phyloP scores from a whole-genome alignment of 352 stramenopile genomes.

The Aphanomyces euteiches region DNA sequence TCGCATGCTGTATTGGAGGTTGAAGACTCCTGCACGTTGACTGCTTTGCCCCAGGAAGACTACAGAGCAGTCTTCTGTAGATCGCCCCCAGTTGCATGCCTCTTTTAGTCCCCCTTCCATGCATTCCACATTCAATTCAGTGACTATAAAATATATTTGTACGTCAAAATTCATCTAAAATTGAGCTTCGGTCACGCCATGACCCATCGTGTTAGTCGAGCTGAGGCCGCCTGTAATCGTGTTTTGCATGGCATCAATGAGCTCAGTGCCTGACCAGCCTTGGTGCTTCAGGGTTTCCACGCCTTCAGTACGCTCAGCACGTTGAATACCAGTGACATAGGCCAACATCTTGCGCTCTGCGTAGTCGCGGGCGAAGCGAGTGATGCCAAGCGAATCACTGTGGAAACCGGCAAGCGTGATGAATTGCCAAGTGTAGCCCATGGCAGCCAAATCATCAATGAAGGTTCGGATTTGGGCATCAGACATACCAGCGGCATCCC shows the following conservation, averaged over 20 bases:
- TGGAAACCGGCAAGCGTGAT: slow-evolving; percentile 99
- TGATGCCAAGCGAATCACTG: slow-evolving; percentile 95
- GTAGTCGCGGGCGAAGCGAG: slow-evolving; percentile 91
- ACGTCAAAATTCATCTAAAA: slow-evolving; percentile 64
- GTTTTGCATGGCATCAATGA: slow-evolving; percentile 95
- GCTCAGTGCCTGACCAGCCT: slow-evolving; percentile 96
- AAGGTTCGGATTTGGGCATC: slow-evolving; percentile 92
- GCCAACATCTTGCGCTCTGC: slow-evolving; percentile 89
- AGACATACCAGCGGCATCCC: slow-evolving; percentile 95
- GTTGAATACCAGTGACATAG: slow-evolving; percentile 97
- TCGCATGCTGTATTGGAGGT: too few relatives aligned
- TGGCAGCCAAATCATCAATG: slow-evolving; percentile 91
- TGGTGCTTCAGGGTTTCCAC: slow-evolving; percentile 98
- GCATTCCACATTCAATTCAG: not conserved
- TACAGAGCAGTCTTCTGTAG: too few relatives aligned
- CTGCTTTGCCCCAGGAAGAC: too few relatives aligned
- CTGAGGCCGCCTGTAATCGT: slow-evolving; percentile 93
- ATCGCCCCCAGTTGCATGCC: too few relatives aligned
- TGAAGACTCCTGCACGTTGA: too few relatives aligned
- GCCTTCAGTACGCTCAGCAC: slow-evolving; percentile 90
- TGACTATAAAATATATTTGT: slow-evolving; percentile 9
- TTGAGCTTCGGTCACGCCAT: slow-evolving; percentile 96
- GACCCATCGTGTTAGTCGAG: slow-evolving; percentile 96
- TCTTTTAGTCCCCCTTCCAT: not conserved
- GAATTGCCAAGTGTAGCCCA: slow-evolving; percentile 98